Evolutionary conservation across 1,284 basidiomycete species (phyloP).

Genomic region (Stereum hirsutum): DNA sequence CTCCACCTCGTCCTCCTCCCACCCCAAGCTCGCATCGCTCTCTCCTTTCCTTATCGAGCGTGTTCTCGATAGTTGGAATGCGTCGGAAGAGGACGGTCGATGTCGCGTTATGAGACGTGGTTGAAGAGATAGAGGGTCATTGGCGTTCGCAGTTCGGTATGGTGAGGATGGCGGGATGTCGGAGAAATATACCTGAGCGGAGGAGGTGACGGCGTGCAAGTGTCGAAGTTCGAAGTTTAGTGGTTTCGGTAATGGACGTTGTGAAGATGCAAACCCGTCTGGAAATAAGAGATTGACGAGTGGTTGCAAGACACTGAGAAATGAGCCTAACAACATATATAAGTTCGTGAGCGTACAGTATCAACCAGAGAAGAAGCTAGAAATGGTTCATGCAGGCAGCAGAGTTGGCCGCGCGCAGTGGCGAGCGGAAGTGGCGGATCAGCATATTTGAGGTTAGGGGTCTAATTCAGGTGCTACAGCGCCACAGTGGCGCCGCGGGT

Average conservation of each 20-base stretch:
- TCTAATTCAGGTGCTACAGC: too few species aligned
- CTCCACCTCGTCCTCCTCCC: conserved; percentile 53
- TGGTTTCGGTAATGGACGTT: conserved; percentile 8
- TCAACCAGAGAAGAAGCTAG: too few species aligned
- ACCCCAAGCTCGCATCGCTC: conserved; percentile 36
- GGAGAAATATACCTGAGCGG: conserved; percentile 50
- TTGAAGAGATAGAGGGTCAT: conserved; percentile 7
- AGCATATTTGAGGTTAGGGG: too few species aligned
- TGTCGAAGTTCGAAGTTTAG: conserved; percentile 59
- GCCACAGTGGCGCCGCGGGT: too few species aligned
- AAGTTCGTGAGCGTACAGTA: too few species aligned
- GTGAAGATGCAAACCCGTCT: conserved; percentile 8
- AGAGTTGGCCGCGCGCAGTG: too few species aligned
- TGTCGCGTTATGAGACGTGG: conserved; percentile 28
- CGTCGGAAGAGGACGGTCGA: conserved; percentile 42
- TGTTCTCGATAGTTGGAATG: conserved; percentile 37
- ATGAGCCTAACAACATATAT: too few species aligned
- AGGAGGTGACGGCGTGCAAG: conserved; percentile 47
- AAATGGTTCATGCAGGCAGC: too few species aligned
- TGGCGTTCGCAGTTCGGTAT: conserved; percentile 11
- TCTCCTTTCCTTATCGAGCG: conserved; percentile 41
- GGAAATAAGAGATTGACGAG: conserved; percentile 12
- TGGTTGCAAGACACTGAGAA: too few species aligned
- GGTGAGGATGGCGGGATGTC: conserved; percentile 35
- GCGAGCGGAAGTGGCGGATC: too few species aligned